Evolutionary conservation across 768 basidiomycete genomes (phyloP), one percentile per base, ranked within the genome.

Genomic region (Tephrocybe sp.): DNA sequence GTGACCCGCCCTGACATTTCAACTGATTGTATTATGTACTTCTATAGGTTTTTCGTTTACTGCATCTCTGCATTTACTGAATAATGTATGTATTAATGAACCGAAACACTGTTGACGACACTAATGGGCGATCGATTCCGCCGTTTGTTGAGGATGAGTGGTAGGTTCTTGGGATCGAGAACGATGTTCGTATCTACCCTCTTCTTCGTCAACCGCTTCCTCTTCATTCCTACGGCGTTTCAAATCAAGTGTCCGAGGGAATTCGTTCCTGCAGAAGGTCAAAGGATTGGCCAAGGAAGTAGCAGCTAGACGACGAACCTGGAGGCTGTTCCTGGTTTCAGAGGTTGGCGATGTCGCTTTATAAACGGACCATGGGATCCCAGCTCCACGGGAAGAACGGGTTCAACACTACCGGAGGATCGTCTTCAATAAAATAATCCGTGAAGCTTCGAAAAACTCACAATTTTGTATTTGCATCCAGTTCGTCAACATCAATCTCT

Each of bases 151-250:
- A n/a, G 26, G 34, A 14, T 25, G n/a, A 21, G 1, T 17, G 26
- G 24, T 24, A 36, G 33, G 17, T 15, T 42, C 32, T n/a, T 34
- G 37, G 15, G 45, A 42, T 26, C 46, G 32, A 9, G 40, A 26
- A n/a, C 40, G 32, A 26, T 14, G 38, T 8, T 52, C 45, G 37
- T 41, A 52, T 34, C 45, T 32, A 45, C 7, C 25, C 8, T 45
- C 37, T 36, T 46, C 54, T 43, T 40, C 38, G 15, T 4, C 15
- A 14, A 36, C 34, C 15, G 3, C 21, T 7, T 47, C 37, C 25
- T 28, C 18, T 39, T 53, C 44, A 11, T 52, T 41, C 10, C 33
- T 20, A 10, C 20, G 25, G 9, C 47, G 45, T 39, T 40, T 47
- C 5, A 15, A 42, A 17, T 23, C 32, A 15, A 6, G 7, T 3